Evolutionary conservation across 202 grass and related monocot genomes (phyloP).

Genomic region (Zoysia matrella): DNA sequence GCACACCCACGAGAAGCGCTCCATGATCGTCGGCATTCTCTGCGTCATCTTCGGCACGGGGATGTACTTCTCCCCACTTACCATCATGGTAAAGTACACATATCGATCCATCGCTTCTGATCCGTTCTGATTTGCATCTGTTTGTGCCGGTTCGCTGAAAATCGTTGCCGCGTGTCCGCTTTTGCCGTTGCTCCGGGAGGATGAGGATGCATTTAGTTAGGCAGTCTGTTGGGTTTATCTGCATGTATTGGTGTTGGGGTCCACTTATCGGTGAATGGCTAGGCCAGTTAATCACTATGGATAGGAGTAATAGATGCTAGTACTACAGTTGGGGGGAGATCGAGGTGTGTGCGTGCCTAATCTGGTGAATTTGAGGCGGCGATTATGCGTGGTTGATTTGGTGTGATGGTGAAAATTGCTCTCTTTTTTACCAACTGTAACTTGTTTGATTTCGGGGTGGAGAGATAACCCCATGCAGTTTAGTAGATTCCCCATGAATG

Average conservation of each 20-base stretch:
- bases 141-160: not conserved
- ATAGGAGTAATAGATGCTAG: not conserved
- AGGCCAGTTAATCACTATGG: not conserved
- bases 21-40: constrained; percentile 41
- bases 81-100: constrained; percentile 64
- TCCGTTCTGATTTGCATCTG: not conserved
- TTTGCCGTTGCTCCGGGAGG: not conserved
- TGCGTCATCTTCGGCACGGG: constrained; percentile 9
- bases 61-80: constrained; percentile 66
- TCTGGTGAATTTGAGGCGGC: not conserved
- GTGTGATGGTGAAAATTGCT: too few relatives aligned
- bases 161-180: not conserved
- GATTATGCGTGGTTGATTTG: not conserved
- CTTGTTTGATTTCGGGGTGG: not conserved
- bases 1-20: constrained; percentile 54
- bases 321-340: not conserved
- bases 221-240: constrained; percentile 8
- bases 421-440: not conserved
- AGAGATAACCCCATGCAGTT: too few relatives aligned
- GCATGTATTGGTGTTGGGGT: not conserved
- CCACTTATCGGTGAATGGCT: constrained; percentile 18
- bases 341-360: not conserved
- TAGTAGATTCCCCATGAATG: too few relatives aligned
- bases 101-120: not conserved
- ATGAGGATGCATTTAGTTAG: constrained; percentile 17